Evolutionary conservation across 495 filamentous ascomycete genomes (phyloP).

Genomic region (Annulohypoxylon maeteangense): DNA sequence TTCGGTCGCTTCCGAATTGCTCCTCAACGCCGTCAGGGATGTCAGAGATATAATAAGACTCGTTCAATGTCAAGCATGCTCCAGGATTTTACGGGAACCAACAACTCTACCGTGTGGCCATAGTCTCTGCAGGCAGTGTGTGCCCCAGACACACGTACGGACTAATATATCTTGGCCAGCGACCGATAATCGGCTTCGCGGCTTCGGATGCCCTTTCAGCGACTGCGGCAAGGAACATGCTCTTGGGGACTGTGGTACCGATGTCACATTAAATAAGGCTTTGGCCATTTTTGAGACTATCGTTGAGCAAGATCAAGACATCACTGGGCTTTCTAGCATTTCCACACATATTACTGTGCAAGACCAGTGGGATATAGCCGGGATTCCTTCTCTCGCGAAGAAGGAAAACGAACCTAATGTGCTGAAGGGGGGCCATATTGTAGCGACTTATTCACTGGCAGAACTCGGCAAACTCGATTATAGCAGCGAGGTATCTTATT

Average conservation of each 20-base stretch:
- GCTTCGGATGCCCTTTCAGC: conserved; percentile 76
- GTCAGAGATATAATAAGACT: conserved; percentile 70
- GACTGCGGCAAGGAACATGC: conserved; percentile 78
- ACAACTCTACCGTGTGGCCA: conserved; percentile 86
- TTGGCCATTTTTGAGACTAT: conserved; percentile 64
- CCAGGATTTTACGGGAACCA: conserved; percentile 71
- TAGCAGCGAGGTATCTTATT: conserved; percentile 55
- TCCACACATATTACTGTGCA: conserved; percentile 55
- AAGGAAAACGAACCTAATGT: conserved; percentile 46
- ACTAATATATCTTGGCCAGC: conserved; percentile 79
- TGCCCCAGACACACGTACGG: conserved; percentile 71
- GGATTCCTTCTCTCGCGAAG: conserved; percentile 50
- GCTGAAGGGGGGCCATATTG: conserved; percentile 65
- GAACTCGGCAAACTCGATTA: conserved; percentile 42
- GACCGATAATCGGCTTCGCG: conserved; percentile 68
- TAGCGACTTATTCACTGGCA: conserved; percentile 62
- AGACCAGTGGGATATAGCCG: conserved; percentile 56
- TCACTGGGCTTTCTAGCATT: conserved; percentile 35
- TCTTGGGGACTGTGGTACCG: conserved; percentile 75
- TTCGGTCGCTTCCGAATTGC: conserved; percentile 20
- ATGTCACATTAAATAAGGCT: conserved; percentile 78
- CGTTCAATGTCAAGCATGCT: conserved; percentile 81
- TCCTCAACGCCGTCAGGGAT: conserved; percentile 39
- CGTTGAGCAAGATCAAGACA: conserved; percentile 51
- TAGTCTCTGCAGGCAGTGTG: conserved; percentile 77